A percentile compares a stretch with the other conserved stretches of the same genome.
Evolutionary conservation across 139 green algal species (phyloP).

Genomic region (Tetraselmis striata): DNA sequence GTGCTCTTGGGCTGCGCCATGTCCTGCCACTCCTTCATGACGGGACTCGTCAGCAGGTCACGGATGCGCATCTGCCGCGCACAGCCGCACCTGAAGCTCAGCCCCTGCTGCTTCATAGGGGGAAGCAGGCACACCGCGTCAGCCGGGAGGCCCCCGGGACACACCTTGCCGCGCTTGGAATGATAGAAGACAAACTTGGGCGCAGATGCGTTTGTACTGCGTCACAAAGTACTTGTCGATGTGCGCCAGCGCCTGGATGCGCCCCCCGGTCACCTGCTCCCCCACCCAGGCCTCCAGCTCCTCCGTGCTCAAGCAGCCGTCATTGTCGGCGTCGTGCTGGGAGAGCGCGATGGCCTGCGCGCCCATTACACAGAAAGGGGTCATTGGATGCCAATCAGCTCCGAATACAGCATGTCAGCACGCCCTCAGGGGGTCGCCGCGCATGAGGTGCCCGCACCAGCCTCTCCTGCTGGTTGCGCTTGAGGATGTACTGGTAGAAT

Average conservation of each 20-base stretch:
- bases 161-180: not conserved
- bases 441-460: not conserved
- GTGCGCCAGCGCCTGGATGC: not conserved
- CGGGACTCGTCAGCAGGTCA: not conserved
- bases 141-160: not conserved
- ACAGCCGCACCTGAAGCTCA: no score
- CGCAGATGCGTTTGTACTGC: not conserved
- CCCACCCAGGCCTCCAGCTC: not conserved
- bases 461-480: constrained; percentile 6
- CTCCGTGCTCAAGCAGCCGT: not conserved
- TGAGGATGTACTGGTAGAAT: constrained; percentile 47
- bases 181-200: not conserved
- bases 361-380: no score
- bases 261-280: not conserved
- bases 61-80: not conserved
- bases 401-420: no score
- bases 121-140: not conserved
- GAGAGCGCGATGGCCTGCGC: not conserved
- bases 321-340: not conserved
- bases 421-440: no score
- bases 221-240: not conserved
- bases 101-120: no score
- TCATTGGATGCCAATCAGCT: no score
- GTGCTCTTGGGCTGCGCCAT: not conserved
- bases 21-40: not conserved